These are phyloP conservation scores for Wickerhamomyces queroliae DNA, from an alignment of 805 yeast species.

Conservation along the genomic window DNA sequence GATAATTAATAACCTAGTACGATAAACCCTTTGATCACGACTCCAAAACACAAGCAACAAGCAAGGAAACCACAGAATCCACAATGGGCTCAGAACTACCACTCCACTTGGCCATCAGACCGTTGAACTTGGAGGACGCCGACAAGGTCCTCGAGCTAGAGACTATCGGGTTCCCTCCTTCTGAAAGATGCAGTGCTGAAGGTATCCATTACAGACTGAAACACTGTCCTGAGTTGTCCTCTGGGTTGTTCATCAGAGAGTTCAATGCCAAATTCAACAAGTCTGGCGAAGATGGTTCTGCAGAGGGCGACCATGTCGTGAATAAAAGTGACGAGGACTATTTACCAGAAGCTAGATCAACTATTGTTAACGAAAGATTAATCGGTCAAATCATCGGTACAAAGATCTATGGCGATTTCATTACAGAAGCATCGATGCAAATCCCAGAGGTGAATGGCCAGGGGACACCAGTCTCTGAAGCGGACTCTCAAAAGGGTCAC, in stretches of 20 bases:
- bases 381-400: constrained; percentile 83
- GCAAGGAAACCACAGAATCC: too few species aligned
- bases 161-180: constrained; percentile 57
- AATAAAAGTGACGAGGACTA: constrained; percentile 22
- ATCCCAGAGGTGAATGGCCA: constrained; percentile 37
- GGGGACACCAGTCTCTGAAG: constrained; percentile 17
- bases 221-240: constrained; percentile 84
- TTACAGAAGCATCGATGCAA: constrained; percentile 57
- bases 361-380: constrained; percentile 54
- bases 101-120: constrained; percentile 62
- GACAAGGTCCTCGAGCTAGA: constrained; percentile 61
- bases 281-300: constrained; percentile 18
- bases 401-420: constrained; percentile 44
- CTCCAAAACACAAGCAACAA: too few species aligned
- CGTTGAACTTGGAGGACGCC: constrained; percentile 70
- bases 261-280: constrained; percentile 31
- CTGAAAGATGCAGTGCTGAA: constrained; percentile 64
- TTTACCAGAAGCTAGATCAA: constrained; percentile 19
- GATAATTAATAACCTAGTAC: not conserved
- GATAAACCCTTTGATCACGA: too few species aligned
- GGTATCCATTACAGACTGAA: constrained; percentile 63
- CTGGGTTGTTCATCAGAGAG: constrained; percentile 79
- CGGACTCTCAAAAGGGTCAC: constrained; percentile 45
- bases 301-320: constrained; percentile 20
- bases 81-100: constrained; percentile 38